Evolutionary conservation across 2,329 filamentous ascomycete genomes (phyloP).

Genomic region (Exserohilum turcica): DNA sequence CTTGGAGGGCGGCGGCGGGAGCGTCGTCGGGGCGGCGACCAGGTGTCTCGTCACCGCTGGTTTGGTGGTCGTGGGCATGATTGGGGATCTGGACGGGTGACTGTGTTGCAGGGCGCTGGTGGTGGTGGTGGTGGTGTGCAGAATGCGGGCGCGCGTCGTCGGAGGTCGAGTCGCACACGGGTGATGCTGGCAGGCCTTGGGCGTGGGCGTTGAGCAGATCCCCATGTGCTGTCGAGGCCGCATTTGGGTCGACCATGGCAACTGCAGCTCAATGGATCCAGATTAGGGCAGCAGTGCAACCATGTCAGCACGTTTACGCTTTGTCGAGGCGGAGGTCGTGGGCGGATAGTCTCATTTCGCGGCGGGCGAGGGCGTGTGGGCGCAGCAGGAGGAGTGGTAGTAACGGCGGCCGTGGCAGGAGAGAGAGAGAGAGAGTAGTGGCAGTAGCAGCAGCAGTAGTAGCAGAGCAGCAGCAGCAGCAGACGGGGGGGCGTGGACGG

Average conservation of each 20-base stretch:
- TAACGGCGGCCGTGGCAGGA: neutral
- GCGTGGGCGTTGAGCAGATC: slow-evolving; percentile 15
- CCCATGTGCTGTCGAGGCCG: slow-evolving; percentile 31
- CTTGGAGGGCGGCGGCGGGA: slow-evolving; percentile 4
- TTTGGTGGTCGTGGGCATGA: neutral
- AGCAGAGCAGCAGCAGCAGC: neutral
- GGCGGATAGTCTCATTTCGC: slow-evolving; percentile 39
- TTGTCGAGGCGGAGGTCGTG: slow-evolving; percentile 18
- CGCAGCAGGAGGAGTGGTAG: neutral
- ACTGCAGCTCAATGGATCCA: slow-evolving; percentile 32
- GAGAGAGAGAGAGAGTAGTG: neutral
- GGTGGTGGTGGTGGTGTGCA: too few species aligned
- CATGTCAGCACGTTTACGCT: slow-evolving; percentile 35
- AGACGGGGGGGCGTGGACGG: neutral
- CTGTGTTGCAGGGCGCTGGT: slow-evolving; percentile 1
- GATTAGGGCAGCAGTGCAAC: slow-evolving; percentile 37
- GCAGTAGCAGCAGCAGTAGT: too few species aligned
- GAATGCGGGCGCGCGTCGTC: slow-evolving; percentile 14
- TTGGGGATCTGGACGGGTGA: neutral
- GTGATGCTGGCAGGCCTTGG: slow-evolving; percentile 30
- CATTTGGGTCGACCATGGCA: slow-evolving; percentile 39
- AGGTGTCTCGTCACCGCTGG: slow-evolving; percentile 11
- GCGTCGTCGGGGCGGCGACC: slow-evolving; percentile 9
- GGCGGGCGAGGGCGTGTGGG: slow-evolving; percentile 8
- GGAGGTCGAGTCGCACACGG: slow-evolving; percentile 33